Percentiles rank a stretch among this genome's conserved stretches.
These are phyloP conservation scores for Boletus fagicola DNA, from an alignment of 768 basidiomycete genomes.

Conservation along the genomic window DNA sequence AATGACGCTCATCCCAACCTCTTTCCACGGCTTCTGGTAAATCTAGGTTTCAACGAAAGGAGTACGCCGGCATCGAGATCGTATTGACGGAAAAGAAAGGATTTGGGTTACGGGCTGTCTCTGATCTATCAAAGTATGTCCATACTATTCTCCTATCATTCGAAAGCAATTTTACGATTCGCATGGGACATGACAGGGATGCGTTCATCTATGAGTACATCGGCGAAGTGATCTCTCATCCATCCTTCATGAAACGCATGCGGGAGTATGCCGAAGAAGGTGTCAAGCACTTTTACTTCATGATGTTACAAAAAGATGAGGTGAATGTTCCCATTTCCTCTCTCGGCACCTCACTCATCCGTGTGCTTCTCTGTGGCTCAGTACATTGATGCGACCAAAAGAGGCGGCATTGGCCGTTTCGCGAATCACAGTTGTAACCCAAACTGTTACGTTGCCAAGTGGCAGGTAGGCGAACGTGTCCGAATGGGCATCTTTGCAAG, in stretches of 20 bases:
- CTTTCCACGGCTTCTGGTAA: neutral
- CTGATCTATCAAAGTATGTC: constrained; percentile 62
- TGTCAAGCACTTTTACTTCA: constrained; percentile 97
- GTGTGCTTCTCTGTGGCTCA: constrained; percentile 26
- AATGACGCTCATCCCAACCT: constrained; percentile 1
- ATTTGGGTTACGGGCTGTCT: constrained; percentile 81
- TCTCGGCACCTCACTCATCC: neutral
- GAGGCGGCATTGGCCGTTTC: constrained; percentile 94
- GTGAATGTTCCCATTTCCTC: constrained; percentile 42
- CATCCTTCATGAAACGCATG: constrained; percentile 91
- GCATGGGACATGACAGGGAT: constrained; percentile 53
- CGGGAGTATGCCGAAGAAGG: constrained; percentile 90
- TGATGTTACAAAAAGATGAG: constrained; percentile 99
- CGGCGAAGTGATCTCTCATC: constrained; percentile 89
- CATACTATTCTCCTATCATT: neutral
- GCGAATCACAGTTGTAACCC: constrained; percentile 98
- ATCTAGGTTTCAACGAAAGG: constrained; percentile 77
- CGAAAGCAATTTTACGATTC: constrained; percentile 5
- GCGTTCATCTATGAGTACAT: constrained; percentile 96
- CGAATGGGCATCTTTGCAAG: constrained; percentile 99
- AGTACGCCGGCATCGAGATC: constrained; percentile 86
- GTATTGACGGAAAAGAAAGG: constrained; percentile 96
- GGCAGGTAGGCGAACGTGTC: constrained; percentile 86
- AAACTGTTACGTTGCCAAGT: constrained; percentile 97
- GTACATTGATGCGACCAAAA: constrained; percentile 98